phyloP scores from a whole-genome alignment of 306 rosid species.

The Vachellia pachyceras region DNA sequence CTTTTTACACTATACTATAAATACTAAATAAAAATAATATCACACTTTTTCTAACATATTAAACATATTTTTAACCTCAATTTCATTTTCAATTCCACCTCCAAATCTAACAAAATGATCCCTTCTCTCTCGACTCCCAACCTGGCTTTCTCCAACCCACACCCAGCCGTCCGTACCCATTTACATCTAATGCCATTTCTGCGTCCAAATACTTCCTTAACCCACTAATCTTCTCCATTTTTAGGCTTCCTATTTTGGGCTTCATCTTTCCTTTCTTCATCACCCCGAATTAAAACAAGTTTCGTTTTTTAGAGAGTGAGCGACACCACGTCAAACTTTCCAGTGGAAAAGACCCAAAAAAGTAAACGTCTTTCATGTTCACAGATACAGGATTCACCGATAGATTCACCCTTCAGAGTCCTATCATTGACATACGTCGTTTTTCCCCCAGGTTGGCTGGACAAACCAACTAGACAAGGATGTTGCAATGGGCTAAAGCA shows the following conservation, averaged over 20 bases:
- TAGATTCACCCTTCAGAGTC: too few species aligned
- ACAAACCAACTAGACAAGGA: slow-evolving; percentile 14
- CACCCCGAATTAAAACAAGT: not conserved
- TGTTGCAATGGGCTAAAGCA: slow-evolving; percentile 3
- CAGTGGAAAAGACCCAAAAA: too few species aligned
- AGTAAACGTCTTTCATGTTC: too few species aligned
- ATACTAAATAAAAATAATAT: too few species aligned
- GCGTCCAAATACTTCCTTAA: too few species aligned
- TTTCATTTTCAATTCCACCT: too few species aligned
- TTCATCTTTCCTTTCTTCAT: slow-evolving; percentile 21
- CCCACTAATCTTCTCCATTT: not conserved
- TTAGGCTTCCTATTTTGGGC: slow-evolving; percentile 28
- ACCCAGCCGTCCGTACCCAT: slow-evolving; percentile 38
- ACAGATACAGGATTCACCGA: too few species aligned
- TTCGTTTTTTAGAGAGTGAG: slow-evolving; percentile 28
- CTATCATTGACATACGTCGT: not conserved
- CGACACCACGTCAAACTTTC: not conserved
- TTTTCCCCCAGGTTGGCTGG: too few species aligned
- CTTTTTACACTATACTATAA: too few species aligned
- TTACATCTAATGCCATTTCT: not conserved
- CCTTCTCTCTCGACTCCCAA: slow-evolving; percentile 15
- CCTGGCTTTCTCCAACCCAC: slow-evolving; percentile 32
- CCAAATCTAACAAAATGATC: too few species aligned
- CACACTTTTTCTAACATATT: too few species aligned
- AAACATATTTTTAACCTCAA: too few species aligned